Conservation (phyloP, 2,329 filamentous ascomycete genomes). For the Diplocarpon mali region DNA sequence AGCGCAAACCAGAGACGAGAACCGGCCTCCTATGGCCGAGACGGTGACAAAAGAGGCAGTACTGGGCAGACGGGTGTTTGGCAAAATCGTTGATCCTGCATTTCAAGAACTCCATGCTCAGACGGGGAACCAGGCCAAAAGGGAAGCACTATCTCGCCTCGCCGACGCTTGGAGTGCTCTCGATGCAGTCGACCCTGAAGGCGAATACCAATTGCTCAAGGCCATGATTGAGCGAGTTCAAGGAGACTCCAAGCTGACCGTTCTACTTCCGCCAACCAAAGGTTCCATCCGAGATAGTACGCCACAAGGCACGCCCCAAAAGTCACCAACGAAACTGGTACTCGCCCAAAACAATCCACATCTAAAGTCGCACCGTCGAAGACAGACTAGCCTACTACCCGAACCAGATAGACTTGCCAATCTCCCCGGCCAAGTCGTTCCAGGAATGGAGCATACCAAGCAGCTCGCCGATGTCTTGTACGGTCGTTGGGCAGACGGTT, state of each 20-base stretch:
- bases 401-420: constrained; percentile 35
- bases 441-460: constrained; percentile 87
- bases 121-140: constrained; percentile 56
- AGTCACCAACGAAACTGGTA: constrained; percentile 47
- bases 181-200: constrained; percentile 82
- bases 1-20: constrained; percentile 43
- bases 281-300: constrained; percentile 45
- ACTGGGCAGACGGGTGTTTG: constrained; percentile 71
- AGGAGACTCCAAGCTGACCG: constrained; percentile 52
- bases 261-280: constrained; percentile 20
- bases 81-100: constrained; percentile 68
- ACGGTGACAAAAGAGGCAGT: constrained; percentile 68
- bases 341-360: constrained; percentile 78
- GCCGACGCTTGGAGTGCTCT: constrained; percentile 79
- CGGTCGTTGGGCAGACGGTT: constrained; percentile 75
- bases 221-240: constrained; percentile 64
- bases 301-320: constrained; percentile 37
- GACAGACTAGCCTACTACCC: constrained; percentile 32
- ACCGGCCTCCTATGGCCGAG: constrained; percentile 46
- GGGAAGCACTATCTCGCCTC: constrained; percentile 72
- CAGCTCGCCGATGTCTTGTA: constrained; percentile 86
- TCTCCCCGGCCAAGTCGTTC: constrained; percentile 43
- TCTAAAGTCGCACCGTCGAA: constrained; percentile 64
- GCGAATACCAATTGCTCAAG: constrained; percentile 74
- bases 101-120: constrained; percentile 83